A percentile compares a stretch with the other conserved stretches of the same genome.
These are phyloP conservation scores for Fagopyrum esculentum DNA, from an alignment of 148 eudicot genomes.

Conservation along the genomic window DNA sequence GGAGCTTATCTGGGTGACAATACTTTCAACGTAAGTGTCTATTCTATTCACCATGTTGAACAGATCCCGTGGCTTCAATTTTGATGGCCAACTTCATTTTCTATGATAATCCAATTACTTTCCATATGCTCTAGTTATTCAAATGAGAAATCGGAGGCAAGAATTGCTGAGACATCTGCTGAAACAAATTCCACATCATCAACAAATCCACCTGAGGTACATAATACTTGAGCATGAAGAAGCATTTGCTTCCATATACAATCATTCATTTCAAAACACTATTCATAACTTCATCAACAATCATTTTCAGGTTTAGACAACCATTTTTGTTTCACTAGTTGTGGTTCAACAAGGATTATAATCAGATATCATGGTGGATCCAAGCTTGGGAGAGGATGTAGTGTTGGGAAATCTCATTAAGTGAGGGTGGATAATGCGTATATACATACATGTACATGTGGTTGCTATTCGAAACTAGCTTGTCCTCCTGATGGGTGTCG, in stretches of 20 bases:
- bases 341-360: neutral
- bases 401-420: neutral
- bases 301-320: conserved; percentile 3
- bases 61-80: neutral
- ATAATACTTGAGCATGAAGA: neutral
- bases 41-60: neutral
- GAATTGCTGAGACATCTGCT: conserved; percentile 44
- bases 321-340: neutral
- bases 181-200: conserved; percentile 36
- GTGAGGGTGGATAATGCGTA: neutral
- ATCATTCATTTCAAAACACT: neutral
- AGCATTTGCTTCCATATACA: conserved; percentile 3
- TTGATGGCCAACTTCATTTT: neutral
- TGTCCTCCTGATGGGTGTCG: neutral
- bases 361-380: neutral
- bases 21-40: conserved; percentile 88
- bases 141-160: conserved; percentile 91
- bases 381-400: neutral
- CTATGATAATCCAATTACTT: neutral
- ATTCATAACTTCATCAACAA: neutral
- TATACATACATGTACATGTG: conserved; percentile 10
- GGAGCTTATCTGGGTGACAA: conserved; percentile 95
- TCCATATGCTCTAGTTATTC: conserved; percentile 48
- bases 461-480: neutral
- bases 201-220: conserved; percentile 39